Evolutionary conservation across 306 rosid species (phyloP).

Genomic region (Begonia loranthoides): DNA sequence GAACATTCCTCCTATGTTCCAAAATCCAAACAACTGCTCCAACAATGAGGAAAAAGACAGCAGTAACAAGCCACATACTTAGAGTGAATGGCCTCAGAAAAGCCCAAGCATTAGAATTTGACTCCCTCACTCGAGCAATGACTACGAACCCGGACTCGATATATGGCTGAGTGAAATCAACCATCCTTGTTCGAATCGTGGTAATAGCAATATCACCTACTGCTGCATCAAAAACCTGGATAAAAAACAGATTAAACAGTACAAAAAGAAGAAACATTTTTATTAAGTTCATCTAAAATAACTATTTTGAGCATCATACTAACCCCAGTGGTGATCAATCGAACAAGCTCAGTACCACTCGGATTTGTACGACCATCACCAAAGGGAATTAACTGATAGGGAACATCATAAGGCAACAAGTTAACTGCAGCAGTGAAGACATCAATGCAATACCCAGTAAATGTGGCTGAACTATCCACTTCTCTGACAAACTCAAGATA

Average conservation of each 20-base stretch:
- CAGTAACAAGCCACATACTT: conserved; percentile 69
- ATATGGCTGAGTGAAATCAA: conserved; percentile 87
- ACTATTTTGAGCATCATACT: conserved; percentile 20
- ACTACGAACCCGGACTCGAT: conserved; percentile 90
- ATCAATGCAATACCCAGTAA: conserved; percentile 81
- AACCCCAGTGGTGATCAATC: conserved; percentile 54
- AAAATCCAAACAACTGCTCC: conserved; percentile 89
- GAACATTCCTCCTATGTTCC: conserved; percentile 88
- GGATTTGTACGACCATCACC: conserved; percentile 70
- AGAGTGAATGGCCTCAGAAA: conserved; percentile 70
- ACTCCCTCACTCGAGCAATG: conserved; percentile 48
- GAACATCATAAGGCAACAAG: conserved; percentile 78
- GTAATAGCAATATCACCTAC: conserved; percentile 84
- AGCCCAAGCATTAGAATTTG: conserved; percentile 66
- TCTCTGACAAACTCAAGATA: conserved; percentile 48
- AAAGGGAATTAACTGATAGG: conserved; percentile 38
- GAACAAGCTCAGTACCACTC: conserved; percentile 44
- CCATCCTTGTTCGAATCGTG: conserved; percentile 72
- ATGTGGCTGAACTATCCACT: conserved; percentile 35
- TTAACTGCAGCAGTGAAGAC: conserved; percentile 69
- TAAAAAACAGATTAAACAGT: conserved; percentile 13
- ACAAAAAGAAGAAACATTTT: conserved; percentile 14
- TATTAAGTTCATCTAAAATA: conserved; percentile 6
- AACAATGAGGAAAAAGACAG: conserved; percentile 47
- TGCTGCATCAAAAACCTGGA: conserved; percentile 68